Base-by-base conservation (phyloP, 352 stramenopile species). In the Pythium vanterpoolii region DNA sequence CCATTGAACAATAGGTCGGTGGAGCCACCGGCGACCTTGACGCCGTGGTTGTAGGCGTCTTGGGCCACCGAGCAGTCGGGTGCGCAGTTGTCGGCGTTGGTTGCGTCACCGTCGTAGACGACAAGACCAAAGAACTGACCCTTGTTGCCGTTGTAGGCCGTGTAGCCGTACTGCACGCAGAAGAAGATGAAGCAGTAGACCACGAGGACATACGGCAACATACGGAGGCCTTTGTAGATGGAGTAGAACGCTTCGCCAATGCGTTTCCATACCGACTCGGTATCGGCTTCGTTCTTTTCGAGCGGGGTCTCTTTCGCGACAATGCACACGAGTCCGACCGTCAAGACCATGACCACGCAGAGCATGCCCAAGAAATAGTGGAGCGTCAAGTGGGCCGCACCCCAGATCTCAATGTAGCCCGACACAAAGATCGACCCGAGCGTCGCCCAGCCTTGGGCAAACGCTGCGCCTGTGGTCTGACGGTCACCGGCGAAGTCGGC, bases 131-230 rank as follows among this genome's bases (percentile, higher is more conserved):
- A 79, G 60, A 83, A 86, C 64, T 83, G 71, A 2, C 76, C 73
- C 58, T 86, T 86, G 60, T 73, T 77, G n/a, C 72, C 72, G 48
- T 78, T 83, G 66, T 86, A 86, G 6, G 73, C 66, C 11, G 71
- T 79, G 63, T 72, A 86, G 3, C 76, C 72, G 45, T 86, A 86
- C 28, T 69, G 19, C 6, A 73, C 60, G 36, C 73, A 72, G 47
- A 80, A 74, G 54, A 82, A 64, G 50, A 86, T 68, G n/a, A 71
- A 43, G 10, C 58, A 57, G 47, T 75, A 86, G 8, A 74, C 38
- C 3, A 59, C 66, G 18, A 86, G 66, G 26, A 62, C 49, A 9
- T 24, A 16, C 9, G 71, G 65, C 19, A 86, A 66, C 4, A 60
- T 59, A 19, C 60, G 53, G 2, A 86, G 43, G 2, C 76, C 66